Conservation (phyloP, 192 early-diverging fungal genomes). For the Dissophora ornata region DNA sequence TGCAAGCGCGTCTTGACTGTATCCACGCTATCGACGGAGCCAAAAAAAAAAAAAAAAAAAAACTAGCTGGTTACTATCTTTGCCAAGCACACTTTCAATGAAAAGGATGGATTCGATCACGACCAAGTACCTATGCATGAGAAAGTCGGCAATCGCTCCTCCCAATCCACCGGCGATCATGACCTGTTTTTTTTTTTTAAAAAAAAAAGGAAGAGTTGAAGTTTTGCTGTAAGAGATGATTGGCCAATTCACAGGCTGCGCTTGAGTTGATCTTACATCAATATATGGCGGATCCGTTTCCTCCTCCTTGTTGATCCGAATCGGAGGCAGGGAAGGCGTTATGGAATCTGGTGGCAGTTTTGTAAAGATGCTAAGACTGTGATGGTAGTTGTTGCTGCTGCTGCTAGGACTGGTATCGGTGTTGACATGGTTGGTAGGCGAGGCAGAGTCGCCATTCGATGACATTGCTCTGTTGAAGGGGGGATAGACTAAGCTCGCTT, state of each 20-base stretch:
- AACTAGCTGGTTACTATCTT: background rate
- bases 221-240: background rate
- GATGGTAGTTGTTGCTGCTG: background rate
- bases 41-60: background rate
- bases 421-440: constrained; percentile 1
- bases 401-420: background rate
- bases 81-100: no score
- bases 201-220: background rate
- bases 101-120: no score
- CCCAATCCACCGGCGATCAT: constrained; percentile 65
- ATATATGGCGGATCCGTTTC: constrained; percentile 32
- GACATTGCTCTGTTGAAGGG: background rate
- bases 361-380: constrained; percentile 25
- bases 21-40: constrained; percentile 41
- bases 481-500: background rate
- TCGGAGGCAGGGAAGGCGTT: constrained; percentile 17
- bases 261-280: constrained; percentile 13
- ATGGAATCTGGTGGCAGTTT: constrained; percentile 10
- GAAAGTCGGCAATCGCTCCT: constrained; percentile 63
- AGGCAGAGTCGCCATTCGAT: constrained; percentile 11
- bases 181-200: constrained; percentile 45
- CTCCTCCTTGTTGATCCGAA: constrained; percentile 1
- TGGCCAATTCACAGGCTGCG: background rate
- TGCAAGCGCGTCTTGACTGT: constrained; percentile 70
- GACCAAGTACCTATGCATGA: constrained; percentile 65